Percentiles rank a stretch among this genome's conserved stretches.
Conservation (phyloP, 2,329 filamentous ascomycete genomes). For the Thielaviopsis ethacetica region DNA sequence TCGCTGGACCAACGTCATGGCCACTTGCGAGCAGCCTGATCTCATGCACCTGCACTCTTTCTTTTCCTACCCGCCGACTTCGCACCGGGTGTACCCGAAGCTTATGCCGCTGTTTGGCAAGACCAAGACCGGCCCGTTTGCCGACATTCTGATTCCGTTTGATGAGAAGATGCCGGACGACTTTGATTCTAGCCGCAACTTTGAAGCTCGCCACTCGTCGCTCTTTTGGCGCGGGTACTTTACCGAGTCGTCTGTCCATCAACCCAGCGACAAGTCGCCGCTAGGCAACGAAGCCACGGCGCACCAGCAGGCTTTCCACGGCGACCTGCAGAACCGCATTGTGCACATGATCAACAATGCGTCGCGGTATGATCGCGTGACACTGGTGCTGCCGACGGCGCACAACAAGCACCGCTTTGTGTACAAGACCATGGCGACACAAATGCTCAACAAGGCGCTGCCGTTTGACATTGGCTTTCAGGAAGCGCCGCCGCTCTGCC, state of each 20-base stretch:
- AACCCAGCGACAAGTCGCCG: not conserved
- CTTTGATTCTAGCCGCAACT: constrained; percentile 27
- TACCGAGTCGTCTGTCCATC: constrained; percentile 1
- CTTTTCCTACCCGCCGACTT: constrained; percentile 43
- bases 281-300: constrained; percentile 31
- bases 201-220: constrained; percentile 43
- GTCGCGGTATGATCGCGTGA: constrained; percentile 31
- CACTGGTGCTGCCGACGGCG: constrained; percentile 37
- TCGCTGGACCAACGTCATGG: constrained; percentile 47
- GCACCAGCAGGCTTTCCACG: constrained; percentile 39
- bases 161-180: constrained; percentile 14
- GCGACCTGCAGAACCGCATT: constrained; percentile 54
- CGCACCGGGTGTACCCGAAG: constrained; percentile 43
- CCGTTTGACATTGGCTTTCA: constrained; percentile 22
- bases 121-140: constrained; percentile 54
- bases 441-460: constrained; percentile 22
- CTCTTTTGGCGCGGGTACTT: constrained; percentile 54
- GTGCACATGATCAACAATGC: constrained; percentile 51
- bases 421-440: constrained; percentile 1
- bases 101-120: constrained; percentile 63
- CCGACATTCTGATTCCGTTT: constrained; percentile 60
- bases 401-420: constrained; percentile 20
- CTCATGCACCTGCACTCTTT: constrained; percentile 55
- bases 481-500: constrained; percentile 1
- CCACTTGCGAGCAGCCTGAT: constrained; percentile 65